Evolutionary conservation across 1,284 basidiomycete species (phyloP), one percentile per base, ranked within the genome.

Genomic region (Cryptococcus wingfieldii): DNA sequence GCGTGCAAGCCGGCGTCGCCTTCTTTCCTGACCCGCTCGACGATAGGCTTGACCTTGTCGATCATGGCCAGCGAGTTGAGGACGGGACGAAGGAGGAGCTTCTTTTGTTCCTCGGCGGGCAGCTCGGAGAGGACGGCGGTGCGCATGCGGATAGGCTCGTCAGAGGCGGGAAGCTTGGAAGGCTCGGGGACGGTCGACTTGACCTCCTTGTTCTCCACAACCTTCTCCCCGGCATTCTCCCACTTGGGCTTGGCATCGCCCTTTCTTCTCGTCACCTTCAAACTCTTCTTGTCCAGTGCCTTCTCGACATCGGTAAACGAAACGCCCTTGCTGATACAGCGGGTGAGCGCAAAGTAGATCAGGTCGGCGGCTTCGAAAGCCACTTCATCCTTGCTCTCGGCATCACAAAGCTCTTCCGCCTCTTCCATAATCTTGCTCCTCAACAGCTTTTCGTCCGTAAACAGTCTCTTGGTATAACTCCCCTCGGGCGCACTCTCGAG

Each of bases 361-460:
- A 99, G 79, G 77, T 99, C 96, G 0, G 95, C 95, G 2, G 93
- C 90, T 77, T 99, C 96, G 63, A 95, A 96, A 0, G 92, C 89
- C n/a, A 98, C 81, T 46, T 94, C 88, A 51, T 91, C 87, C 69
- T 84, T 83, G 5, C 84, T 84, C 65, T 85, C 80, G 14, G 96
- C 96, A 27, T 83, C 82, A 69, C 93, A 95, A 13, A 99, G 83
- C 76, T 99, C 96, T 67, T 95, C 90, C 0, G 96, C 96, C 76
- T 99, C 96, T 76, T 99, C 96, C 84, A 90, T 91, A 60, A 99
- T 92, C 80, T 99, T 99, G 51, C 93, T 87, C 51, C 82, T 83
- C 45, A 98, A 81, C 19, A 99, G 81, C 48, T 83, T 83, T 10
- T 86, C 79, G 68, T 98, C 91, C 55, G 83, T 82, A 76, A 98